Conservation (phyloP, 1,284 basidiomycete genomes). For the Agroathelia rolfsii region DNA sequence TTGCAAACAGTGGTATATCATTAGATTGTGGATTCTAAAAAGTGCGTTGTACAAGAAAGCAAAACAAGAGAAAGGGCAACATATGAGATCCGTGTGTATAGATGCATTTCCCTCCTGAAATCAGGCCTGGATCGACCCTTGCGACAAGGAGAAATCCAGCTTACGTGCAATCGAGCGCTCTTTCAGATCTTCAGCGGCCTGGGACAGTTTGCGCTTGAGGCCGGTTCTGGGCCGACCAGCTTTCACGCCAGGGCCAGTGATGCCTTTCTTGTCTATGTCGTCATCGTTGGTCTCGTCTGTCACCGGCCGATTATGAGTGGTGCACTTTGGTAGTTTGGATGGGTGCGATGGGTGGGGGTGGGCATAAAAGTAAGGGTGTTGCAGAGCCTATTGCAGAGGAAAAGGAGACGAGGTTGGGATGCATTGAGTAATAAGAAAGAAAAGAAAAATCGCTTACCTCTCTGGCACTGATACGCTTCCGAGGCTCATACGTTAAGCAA, state of each 20-base stretch:
- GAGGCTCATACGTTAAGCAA: constrained; percentile 82
- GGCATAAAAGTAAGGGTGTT: constrained; percentile 71
- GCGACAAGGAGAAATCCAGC: constrained; percentile 37
- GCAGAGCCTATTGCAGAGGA: constrained; percentile 44
- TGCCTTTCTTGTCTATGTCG: constrained; percentile 39
- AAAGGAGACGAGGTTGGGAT: constrained; percentile 6
- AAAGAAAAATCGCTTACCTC: constrained; percentile 39
- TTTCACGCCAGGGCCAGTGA: constrained; percentile 30
- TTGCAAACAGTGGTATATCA: too few relatives aligned
- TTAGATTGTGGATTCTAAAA: too few relatives aligned
- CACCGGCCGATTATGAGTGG: constrained; percentile 29
- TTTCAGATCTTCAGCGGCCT: constrained; percentile 29
- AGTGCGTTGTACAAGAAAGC: too few relatives aligned
- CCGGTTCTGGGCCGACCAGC: constrained; percentile 23
- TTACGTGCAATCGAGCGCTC: constrained; percentile 36
- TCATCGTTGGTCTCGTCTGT: too few relatives aligned
- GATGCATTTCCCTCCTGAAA: too few relatives aligned
- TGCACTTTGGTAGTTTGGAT: constrained; percentile 73
- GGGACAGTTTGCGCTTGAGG: constrained; percentile 37
- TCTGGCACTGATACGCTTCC: constrained; percentile 71
- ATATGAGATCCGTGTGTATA: too few relatives aligned
- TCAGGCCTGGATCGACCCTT: too few relatives aligned
- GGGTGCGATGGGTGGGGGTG: constrained; percentile 76
- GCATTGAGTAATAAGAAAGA: constrained; percentile 1
- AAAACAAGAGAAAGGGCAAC: too few relatives aligned